Base-by-base conservation (phyloP, 768 basidiomycete genomes). In the Collybia mongolica region DNA sequence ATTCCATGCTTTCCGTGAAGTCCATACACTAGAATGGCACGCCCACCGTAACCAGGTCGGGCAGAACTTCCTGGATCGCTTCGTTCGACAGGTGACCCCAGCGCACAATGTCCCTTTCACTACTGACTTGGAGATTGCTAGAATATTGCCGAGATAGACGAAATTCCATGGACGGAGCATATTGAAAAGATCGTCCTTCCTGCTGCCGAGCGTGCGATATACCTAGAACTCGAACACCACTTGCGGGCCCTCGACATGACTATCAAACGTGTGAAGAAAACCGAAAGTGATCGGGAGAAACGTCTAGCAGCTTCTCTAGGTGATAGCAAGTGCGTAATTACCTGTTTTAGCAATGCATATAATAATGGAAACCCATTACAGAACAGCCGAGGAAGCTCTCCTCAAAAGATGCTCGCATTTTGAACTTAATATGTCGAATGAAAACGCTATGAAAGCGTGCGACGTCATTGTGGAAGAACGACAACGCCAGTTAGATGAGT, bases 71-170 rank as follows among this genome's bases (percentile, higher is more conserved):
- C 65, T 93, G 38, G 77, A 93, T 57, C 84, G 76, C 41, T 93
- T 88, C 57, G 90, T 93, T 54, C 83, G 91, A 57, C 91, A 93
- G 80, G 91, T 90, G 53, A 6, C 80, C 63, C 51, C 48, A 14
- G 32, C 11, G 3, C 11, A 6, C 19, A 22, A 42, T 53, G 15
- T 15, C 5, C 9, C 20, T 15, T 41, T 37, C 36, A 24, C 26
- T 39, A 45, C 59, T 58, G 45, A 54, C 35, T 26, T 54, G 22
- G 7, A n/a, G 20, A 26, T 15, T 24, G 56, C 51, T 58, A 97
- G 88, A 97, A 97, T 60, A 84, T 95, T 44, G 93, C 95, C 7
- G 95, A 98, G 70, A 98, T 97, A 49, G 93, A 94, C 53, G 95
- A 98, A 69, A 98, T 98, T 49, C 88, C 89, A 1, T 91, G 84